A percentile compares a stretch with the other conserved stretches of the same genome.
phyloP scores from a whole-genome alignment of 139 green algal species.

The Edaphochlamys debaryana region DNA sequence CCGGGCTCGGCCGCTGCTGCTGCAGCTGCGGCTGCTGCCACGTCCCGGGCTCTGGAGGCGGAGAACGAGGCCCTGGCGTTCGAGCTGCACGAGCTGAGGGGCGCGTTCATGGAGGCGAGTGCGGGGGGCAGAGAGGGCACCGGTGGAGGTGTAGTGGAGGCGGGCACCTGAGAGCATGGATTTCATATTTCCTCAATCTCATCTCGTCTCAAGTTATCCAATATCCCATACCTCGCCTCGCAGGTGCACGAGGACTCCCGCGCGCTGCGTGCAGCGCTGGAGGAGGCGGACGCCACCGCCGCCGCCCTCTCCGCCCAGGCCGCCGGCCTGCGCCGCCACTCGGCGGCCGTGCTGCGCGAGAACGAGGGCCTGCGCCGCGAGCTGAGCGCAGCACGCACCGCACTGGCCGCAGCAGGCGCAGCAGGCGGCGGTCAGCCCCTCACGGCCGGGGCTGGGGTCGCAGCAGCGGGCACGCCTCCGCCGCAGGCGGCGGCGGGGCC shows the following conservation, averaged over 20 bases:
- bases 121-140: too few relatives aligned
- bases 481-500: too few relatives aligned
- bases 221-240: too few relatives aligned
- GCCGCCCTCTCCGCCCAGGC: background rate
- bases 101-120: constrained; percentile 6
- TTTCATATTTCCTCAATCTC: too few relatives aligned
- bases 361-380: constrained; percentile 6
- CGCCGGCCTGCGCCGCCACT: constrained; percentile 18
- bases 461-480: too few relatives aligned
- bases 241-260: constrained; percentile 26
- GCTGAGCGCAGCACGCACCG: background rate
- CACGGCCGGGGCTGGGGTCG: too few relatives aligned
- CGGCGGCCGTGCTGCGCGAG: constrained; percentile 3
- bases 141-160: too few relatives aligned
- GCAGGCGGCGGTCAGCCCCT: background rate
- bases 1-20: background rate
- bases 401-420: background rate
- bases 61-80: constrained; percentile 13
- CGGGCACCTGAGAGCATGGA: too few relatives aligned
- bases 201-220: too few relatives aligned
- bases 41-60: too few relatives aligned
- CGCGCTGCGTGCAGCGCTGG: constrained; percentile 11
- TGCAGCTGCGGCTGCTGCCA: background rate
- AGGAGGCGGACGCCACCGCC: background rate
- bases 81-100: constrained; percentile 17